Conservation (phyloP, 2,329 filamentous ascomycete genomes). For the Colletotrichum acutatum region DNA sequence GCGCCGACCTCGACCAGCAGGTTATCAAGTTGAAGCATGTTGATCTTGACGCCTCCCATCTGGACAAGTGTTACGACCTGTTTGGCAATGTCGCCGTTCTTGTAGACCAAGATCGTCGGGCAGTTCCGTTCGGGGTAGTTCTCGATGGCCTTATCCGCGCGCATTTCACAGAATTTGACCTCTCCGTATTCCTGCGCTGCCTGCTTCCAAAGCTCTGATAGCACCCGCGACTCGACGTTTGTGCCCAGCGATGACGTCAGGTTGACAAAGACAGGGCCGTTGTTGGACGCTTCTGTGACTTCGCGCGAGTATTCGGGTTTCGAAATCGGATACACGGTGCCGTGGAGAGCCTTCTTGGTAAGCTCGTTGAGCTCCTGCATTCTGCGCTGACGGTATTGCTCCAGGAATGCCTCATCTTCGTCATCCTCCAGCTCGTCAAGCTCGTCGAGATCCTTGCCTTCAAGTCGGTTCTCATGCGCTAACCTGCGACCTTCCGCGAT, state of each 20-base stretch:
- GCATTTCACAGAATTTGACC: slow-evolving; percentile 97
- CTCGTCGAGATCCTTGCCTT: slow-evolving; percentile 95
- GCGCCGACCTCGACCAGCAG: slow-evolving; percentile 86
- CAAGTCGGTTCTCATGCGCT: slow-evolving; percentile 90
- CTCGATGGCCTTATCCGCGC: slow-evolving; percentile 92
- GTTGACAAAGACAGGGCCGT: slow-evolving; percentile 78
- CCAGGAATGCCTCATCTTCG: slow-evolving; percentile 92
- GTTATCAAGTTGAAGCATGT: slow-evolving; percentile 80
- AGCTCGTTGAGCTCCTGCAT: slow-evolving; percentile 83
- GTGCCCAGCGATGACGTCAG: slow-evolving; percentile 81
- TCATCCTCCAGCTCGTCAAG: slow-evolving; percentile 93
- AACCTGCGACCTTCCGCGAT: slow-evolving; percentile 83
- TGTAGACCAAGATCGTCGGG: slow-evolving; percentile 92
- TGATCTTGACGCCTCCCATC: slow-evolving; percentile 77
- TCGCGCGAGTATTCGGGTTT: slow-evolving; percentile 94
- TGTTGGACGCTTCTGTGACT: slow-evolving; percentile 88
- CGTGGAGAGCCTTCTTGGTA: slow-evolving; percentile 82
- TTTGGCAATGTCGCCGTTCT: slow-evolving; percentile 89
- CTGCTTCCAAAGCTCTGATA: slow-evolving; percentile 88
- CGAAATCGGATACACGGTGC: slow-evolving; percentile 90
- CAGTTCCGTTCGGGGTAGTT: slow-evolving; percentile 96
- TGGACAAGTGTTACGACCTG: slow-evolving; percentile 92
- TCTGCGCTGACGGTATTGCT: slow-evolving; percentile 88
- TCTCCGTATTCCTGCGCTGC: slow-evolving; percentile 89
- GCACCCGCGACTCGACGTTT: slow-evolving; percentile 85